Percentiles rank a stretch among this genome's conserved stretches.
Evolutionary conservation across 2,329 filamentous ascomycete genomes (phyloP).

Genomic region (Ophiostoma himal-ulmi): DNA sequence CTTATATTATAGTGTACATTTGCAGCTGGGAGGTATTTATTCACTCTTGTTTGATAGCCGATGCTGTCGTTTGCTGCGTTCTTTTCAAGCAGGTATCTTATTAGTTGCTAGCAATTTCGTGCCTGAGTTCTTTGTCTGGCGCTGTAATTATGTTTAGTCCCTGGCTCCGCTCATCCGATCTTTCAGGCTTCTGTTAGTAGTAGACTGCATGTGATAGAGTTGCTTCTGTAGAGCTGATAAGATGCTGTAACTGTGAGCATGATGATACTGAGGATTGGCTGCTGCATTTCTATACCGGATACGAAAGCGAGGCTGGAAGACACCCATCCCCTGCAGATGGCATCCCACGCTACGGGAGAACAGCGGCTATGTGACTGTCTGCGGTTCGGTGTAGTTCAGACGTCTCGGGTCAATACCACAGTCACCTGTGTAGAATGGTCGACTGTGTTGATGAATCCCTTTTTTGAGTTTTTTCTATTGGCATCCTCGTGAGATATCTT

Average conservation of each 20-base stretch:
- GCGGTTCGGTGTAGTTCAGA: too few species aligned
- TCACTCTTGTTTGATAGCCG: too few species aligned
- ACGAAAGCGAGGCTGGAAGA: background rate
- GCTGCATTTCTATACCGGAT: background rate
- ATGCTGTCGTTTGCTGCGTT: too few species aligned
- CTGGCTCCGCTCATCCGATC: conserved; percentile 11
- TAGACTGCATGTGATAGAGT: background rate
- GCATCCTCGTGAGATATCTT: background rate
- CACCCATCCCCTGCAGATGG: background rate
- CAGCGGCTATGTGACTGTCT: background rate
- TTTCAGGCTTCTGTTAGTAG: background rate
- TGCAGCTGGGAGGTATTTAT: background rate
- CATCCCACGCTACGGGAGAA: background rate
- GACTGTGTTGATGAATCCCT: background rate
- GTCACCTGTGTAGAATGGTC: too few species aligned
- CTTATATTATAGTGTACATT: background rate
- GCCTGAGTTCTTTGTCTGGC: conserved; percentile 8
- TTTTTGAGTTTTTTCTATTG: background rate
- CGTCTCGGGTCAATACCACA: too few species aligned
- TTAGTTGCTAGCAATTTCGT: background rate
- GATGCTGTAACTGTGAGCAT: too few species aligned
- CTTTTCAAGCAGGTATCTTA: too few species aligned
- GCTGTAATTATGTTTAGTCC: background rate
- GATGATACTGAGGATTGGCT: background rate
- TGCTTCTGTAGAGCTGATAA: background rate